These are phyloP conservation scores for Maudiozyma barnettii DNA, from an alignment of 805 yeast genomes.

Conservation along the genomic window DNA sequence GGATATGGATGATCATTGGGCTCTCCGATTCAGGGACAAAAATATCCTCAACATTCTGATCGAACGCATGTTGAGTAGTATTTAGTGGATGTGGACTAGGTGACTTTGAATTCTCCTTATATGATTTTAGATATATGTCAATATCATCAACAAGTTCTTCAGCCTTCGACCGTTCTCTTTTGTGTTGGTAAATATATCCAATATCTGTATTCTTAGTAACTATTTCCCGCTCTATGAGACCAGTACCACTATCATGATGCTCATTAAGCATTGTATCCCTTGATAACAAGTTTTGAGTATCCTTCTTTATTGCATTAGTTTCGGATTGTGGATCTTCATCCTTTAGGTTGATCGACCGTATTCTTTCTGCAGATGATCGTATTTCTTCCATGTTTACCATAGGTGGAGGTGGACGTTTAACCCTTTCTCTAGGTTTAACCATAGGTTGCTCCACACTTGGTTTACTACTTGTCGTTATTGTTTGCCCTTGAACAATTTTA, in stretches of 20 bases:
- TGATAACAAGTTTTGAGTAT: not conserved
- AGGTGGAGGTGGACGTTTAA: not conserved
- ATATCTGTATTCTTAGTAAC: not conserved
- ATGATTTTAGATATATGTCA: constrained; percentile 19
- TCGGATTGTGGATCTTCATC: not conserved
- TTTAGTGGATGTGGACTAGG: not conserved
- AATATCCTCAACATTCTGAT: too few species aligned
- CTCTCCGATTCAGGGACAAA: not conserved
- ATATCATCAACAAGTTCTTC: constrained; percentile 29
- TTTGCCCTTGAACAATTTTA: not conserved
- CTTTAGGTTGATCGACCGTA: not conserved
- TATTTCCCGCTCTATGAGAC: too few species aligned
- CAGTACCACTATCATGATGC: not conserved
- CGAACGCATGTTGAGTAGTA: not conserved
- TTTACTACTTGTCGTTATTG: not conserved
- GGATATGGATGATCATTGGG: not conserved
- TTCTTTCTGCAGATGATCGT: not conserved
- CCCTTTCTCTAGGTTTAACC: not conserved
- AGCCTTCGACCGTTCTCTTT: constrained; percentile 26
- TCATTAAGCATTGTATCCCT: not conserved
- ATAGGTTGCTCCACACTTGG: too few species aligned
- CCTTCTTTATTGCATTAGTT: not conserved
- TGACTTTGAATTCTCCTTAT: constrained; percentile 7
- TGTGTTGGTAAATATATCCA: constrained; percentile 8
- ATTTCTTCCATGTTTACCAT: not conserved